These are phyloP conservation scores for Saccharomycodes ludwigii DNA, from an alignment of 805 yeast species.

Conservation along the genomic window DNA sequence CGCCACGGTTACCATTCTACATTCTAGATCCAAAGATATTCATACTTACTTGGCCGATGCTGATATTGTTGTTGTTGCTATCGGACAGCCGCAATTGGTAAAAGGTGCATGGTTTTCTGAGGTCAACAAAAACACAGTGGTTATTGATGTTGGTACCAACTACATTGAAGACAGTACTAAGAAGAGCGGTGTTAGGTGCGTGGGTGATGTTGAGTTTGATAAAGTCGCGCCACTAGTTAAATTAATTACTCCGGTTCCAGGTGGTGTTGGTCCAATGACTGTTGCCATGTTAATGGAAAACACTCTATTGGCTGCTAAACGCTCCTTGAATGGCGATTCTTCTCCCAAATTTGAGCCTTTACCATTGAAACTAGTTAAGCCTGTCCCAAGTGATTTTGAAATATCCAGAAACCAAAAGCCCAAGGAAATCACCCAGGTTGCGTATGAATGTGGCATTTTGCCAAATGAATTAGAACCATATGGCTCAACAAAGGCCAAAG, in stretches of 20 bases:
- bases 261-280: conserved; percentile 90
- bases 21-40: conserved; percentile 56
- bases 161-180: conserved; percentile 52
- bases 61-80: conserved; percentile 75
- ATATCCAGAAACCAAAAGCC: conserved; percentile 69
- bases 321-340: conserved; percentile 20
- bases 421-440: conserved; percentile 54
- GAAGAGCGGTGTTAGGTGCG: conserved; percentile 59
- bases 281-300: conserved; percentile 72
- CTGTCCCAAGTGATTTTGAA: conserved; percentile 74
- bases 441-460: conserved; percentile 54
- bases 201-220: conserved; percentile 67
- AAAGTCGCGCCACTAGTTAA: conserved; percentile 29
- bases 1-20: conserved; percentile 81
- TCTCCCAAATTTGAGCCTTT: conserved; percentile 33
- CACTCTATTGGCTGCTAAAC: conserved; percentile 56
- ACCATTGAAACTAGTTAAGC: conserved; percentile 40
- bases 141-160: conserved; percentile 78
- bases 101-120: conserved; percentile 62
- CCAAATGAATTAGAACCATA: conserved; percentile 61
- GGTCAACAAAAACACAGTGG: conserved; percentile 39
- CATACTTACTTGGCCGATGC: conserved; percentile 50
- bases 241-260: conserved; percentile 77
- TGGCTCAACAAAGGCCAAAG: conserved; percentile 70
- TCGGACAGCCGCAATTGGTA: conserved; percentile 60